Percentiles rank a stretch among this genome's conserved stretches.
These are phyloP conservation scores for Pseudopithomyces maydicus DNA, from an alignment of 2,329 filamentous ascomycete genomes.

Conservation along the genomic window DNA sequence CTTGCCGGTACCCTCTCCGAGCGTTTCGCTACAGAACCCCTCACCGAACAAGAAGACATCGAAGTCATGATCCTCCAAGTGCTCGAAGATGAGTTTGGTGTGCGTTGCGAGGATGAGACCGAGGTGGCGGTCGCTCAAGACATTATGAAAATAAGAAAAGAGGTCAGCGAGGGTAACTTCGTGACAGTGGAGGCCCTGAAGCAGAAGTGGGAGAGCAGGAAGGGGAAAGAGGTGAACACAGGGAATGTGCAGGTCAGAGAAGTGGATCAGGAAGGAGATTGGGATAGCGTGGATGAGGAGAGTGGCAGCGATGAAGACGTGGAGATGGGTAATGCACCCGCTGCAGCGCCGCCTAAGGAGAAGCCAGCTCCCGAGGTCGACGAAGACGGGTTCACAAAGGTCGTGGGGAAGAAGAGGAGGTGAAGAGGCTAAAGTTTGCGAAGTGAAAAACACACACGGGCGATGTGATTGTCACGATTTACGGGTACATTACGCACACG, in stretches of 20 bases:
- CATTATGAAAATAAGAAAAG: constrained; percentile 70
- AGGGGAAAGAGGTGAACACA: constrained; percentile 61
- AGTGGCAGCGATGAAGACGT: constrained; percentile 48
- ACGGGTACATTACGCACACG: background rate
- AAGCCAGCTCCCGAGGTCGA: constrained; percentile 47
- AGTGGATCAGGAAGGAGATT: constrained; percentile 56
- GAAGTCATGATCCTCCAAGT: constrained; percentile 86
- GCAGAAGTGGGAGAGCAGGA: constrained; percentile 65
- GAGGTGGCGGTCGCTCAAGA: constrained; percentile 73
- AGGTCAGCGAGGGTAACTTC: constrained; percentile 69
- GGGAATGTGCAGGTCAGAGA: constrained; percentile 57
- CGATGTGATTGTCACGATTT: background rate
- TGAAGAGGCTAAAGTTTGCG: constrained; percentile 17
- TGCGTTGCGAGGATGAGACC: constrained; percentile 88
- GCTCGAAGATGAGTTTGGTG: constrained; percentile 95
- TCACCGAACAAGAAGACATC: constrained; percentile 76
- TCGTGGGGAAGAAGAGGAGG: constrained; percentile 47
- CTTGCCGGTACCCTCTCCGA: constrained; percentile 87
- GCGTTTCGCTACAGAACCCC: constrained; percentile 65
- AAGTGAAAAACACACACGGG: background rate
- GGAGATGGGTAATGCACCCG: constrained; percentile 45
- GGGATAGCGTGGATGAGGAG: constrained; percentile 57
- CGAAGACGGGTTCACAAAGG: constrained; percentile 50
- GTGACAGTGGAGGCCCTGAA: constrained; percentile 68
- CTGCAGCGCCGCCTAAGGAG: constrained; percentile 35